phyloP scores from a whole-genome alignment of 495 filamentous ascomycete species.

The Rostrohypoxylon terebratum region DNA sequence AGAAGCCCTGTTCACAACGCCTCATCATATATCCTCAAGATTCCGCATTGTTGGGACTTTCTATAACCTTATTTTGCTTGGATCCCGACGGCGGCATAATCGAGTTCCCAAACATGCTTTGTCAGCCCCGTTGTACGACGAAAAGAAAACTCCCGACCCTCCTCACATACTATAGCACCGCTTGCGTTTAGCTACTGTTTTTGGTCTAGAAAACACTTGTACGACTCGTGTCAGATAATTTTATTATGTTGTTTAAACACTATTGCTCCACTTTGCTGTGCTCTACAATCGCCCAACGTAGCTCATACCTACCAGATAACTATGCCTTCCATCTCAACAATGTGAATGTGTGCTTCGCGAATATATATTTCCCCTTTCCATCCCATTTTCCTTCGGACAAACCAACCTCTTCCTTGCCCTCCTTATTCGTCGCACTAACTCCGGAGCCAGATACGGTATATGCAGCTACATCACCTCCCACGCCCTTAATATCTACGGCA shows the following conservation, averaged over 20 bases:
- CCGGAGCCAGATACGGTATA: conserved; percentile 70
- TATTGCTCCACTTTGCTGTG: not conserved
- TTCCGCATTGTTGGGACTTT: too few species aligned
- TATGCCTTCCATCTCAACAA: conserved; percentile 73
- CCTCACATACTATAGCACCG: not conserved
- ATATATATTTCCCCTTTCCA: conserved; percentile 67
- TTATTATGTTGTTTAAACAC: conserved; percentile 29
- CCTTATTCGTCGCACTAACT: conserved; percentile 69
- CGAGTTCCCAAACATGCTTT: too few species aligned
- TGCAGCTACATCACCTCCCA: conserved; percentile 61
- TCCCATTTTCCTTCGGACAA: conserved; percentile 72
- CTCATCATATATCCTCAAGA: too few species aligned
- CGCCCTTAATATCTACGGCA: conserved; percentile 66
- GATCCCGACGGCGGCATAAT: too few species aligned
- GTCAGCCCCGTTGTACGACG: not conserved
- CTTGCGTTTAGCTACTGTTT: conserved; percentile 1
- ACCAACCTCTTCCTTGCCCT: conserved; percentile 68
- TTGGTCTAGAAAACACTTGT: conserved; percentile 4
- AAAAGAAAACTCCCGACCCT: not conserved
- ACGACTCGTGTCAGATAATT: conserved; percentile 31
- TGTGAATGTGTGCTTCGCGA: conserved; percentile 74
- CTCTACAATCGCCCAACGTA: conserved; percentile 23
- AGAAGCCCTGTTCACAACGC: not conserved
- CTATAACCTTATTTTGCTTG: too few species aligned
- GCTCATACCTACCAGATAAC: not conserved